A percentile compares a stretch with the other conserved stretches of the same genome.
These are phyloP conservation scores for Galeopsis tetrahit DNA, from an alignment of 257 asterid genomes.

Conservation along the genomic window DNA sequence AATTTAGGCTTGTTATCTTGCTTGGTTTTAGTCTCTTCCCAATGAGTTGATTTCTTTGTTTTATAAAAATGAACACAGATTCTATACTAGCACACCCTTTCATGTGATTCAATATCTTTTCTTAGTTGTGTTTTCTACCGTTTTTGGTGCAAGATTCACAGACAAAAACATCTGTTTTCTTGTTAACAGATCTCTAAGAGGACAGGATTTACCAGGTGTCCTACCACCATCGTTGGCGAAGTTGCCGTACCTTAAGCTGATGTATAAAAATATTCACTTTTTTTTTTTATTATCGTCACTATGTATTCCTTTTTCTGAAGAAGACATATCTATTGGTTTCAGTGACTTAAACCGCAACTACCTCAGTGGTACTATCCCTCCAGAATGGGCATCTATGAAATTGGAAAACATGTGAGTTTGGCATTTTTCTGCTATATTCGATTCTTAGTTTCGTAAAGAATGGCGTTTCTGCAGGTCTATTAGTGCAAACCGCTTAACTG, in stretches of 20 bases:
- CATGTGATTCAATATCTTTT: neutral
- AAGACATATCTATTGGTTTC: slow-evolving; percentile 31
- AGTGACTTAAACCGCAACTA: slow-evolving; percentile 64
- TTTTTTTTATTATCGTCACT: neutral
- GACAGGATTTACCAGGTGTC: slow-evolving; percentile 68
- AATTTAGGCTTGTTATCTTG: neutral
- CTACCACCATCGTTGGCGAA: slow-evolving; percentile 63
- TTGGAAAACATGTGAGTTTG: slow-evolving; percentile 51
- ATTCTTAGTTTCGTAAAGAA: slow-evolving; percentile 1
- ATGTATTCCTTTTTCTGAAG: neutral
- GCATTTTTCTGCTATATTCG: neutral
- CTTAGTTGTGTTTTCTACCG: neutral
- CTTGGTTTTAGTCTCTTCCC: neutral
- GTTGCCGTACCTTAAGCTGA: slow-evolving; percentile 47
- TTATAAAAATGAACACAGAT: too few species aligned
- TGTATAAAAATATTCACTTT: slow-evolving; percentile 36
- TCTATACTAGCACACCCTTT: neutral
- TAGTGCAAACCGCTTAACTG: slow-evolving; percentile 58
- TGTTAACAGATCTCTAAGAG: slow-evolving; percentile 47
- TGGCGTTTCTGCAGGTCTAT: slow-evolving; percentile 45
- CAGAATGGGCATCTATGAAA: slow-evolving; percentile 59
- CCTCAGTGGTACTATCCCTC: slow-evolving; percentile 65
- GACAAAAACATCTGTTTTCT: neutral
- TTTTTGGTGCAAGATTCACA: neutral
- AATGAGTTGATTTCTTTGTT: neutral